phyloP scores from a whole-genome alignment of 768 basidiomycete species.

The Megacollybia marginata region DNA sequence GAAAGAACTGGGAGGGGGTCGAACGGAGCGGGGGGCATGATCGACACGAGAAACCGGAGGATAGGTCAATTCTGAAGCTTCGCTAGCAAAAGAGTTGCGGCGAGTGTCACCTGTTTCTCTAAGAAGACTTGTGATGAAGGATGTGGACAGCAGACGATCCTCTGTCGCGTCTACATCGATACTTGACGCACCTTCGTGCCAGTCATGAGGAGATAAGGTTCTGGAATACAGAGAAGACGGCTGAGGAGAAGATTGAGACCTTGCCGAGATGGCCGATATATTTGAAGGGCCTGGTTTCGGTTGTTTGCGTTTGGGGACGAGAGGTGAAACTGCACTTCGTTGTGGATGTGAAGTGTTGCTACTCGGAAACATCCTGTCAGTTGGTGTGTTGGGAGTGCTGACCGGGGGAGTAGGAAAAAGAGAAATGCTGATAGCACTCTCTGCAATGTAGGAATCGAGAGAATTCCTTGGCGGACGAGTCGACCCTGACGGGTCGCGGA shows the following conservation, averaged over 20 bases:
- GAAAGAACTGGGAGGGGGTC: conserved; percentile 30
- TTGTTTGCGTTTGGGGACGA: conserved; percentile 2
- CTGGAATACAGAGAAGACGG: conserved; percentile 5
- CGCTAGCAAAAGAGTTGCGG: conserved; percentile 18
- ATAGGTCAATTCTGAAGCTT: conserved; percentile 51
- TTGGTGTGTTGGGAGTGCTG: conserved; percentile 36
- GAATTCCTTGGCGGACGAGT: background rate
- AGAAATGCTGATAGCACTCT: conserved; percentile 44
- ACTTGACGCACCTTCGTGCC: conserved; percentile 56
- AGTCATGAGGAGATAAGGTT: conserved; percentile 38
- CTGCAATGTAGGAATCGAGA: conserved; percentile 44
- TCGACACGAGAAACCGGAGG: conserved; percentile 29
- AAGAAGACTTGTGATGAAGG: conserved; percentile 53
- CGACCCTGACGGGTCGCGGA: no score
- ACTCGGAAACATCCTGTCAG: conserved; percentile 7
- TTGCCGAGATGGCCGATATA: background rate
- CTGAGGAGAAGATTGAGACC: background rate
- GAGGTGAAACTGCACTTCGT: conserved; percentile 6
- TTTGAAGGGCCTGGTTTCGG: background rate
- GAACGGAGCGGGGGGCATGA: conserved; percentile 12
- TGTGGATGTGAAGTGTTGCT: background rate
- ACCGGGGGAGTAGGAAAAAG: conserved; percentile 49
- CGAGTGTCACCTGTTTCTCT: conserved; percentile 23
- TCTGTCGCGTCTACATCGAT: conserved; percentile 51
- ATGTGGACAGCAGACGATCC: conserved; percentile 50